Evolutionary conservation across 345 rosid species (phyloP), one percentile per base, ranked within the genome.

Genomic region (Excoecaria agallocha): DNA sequence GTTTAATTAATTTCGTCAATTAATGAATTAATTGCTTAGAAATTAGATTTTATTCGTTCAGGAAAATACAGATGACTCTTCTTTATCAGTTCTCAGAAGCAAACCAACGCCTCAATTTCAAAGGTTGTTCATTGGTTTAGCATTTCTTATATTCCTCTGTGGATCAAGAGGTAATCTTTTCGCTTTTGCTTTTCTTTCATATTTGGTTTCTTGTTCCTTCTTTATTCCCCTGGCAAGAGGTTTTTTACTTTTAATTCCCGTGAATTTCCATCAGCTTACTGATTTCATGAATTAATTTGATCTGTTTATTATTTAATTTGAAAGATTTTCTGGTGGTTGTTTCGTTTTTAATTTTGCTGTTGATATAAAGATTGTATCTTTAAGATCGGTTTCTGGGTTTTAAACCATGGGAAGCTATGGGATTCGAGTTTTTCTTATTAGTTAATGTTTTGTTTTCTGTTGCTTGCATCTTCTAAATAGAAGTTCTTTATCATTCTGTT

Each of bases 381-480:
- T 46, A n/a, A 54, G 15, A 64, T 43, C 63, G 10, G 55, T 15
- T 64, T 74, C 52, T 66, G 70, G 66, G 66, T 56, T 65, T 46
- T 56, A 22, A 66, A n/a, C 16, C 22, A 52, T 8, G 7, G 15
- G 6, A 60, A 41, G 55, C 17, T 67, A 3, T 15, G 16, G 55
- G 20, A 70, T 25, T 76, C 69, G 45, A n/a, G 62, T 39, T 69
- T 75, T 75, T 15, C 8, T 68, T 56, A 24, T 48, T 58, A 35
- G 15, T 72, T 62, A 3, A 7, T 45, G 39, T 39, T 55, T 16
- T 0, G 45, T 30, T 46, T 30, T 50, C 4, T 13, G 6, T 45
- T 45, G 48, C 35, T 22, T 46, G 37, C 2, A 22, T 43, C 3
- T 45, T 10, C 6, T 58, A 10, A 24, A 35, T 58, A 38, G 63